These are phyloP conservation scores for Galerina marginata DNA, from an alignment of 768 basidiomycete genomes.

Conservation along the genomic window DNA sequence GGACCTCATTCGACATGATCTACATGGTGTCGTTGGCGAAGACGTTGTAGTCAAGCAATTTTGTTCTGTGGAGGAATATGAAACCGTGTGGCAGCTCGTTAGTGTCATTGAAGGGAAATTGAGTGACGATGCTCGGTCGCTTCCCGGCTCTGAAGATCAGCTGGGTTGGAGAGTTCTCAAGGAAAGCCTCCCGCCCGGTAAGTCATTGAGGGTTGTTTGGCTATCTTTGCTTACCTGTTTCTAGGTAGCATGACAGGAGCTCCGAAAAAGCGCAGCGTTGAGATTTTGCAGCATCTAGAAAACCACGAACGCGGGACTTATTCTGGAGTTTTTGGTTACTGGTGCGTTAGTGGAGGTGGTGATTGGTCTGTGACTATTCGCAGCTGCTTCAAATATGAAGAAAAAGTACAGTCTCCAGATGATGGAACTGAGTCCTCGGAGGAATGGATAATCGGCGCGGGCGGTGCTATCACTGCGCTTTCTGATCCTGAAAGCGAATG, in stretches of 20 bases:
- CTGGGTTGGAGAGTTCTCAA: constrained; percentile 82
- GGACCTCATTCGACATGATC: constrained; percentile 92
- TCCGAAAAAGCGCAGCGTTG: constrained; percentile 92
- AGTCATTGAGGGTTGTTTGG: constrained; percentile 16
- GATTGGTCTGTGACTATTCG: constrained; percentile 96
- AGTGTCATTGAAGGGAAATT: constrained; percentile 86
- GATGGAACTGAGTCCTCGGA: constrained; percentile 37
- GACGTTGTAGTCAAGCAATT: constrained; percentile 85
- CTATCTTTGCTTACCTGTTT: not conserved
- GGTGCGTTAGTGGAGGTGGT: constrained; percentile 85
- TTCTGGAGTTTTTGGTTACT: constrained; percentile 93
- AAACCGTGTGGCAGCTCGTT: constrained; percentile 95
- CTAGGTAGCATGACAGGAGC: constrained; percentile 97
- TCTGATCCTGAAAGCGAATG: constrained; percentile 87
- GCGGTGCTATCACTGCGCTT: constrained; percentile 95
- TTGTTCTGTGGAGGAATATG: constrained; percentile 88
- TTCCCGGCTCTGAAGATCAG: constrained; percentile 47
- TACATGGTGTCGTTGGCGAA: constrained; percentile 83
- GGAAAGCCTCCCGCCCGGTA: constrained; percentile 86
- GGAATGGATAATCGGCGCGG: constrained; percentile 84
- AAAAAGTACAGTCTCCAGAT: constrained; percentile 20
- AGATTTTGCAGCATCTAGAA: constrained; percentile 85
- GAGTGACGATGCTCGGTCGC: constrained; percentile 28
- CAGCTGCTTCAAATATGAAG: constrained; percentile 82
- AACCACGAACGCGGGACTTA: constrained; percentile 76